phyloP scores from a whole-genome alignment of 257 asterid genomes.

The Penstemon newberryi region DNA sequence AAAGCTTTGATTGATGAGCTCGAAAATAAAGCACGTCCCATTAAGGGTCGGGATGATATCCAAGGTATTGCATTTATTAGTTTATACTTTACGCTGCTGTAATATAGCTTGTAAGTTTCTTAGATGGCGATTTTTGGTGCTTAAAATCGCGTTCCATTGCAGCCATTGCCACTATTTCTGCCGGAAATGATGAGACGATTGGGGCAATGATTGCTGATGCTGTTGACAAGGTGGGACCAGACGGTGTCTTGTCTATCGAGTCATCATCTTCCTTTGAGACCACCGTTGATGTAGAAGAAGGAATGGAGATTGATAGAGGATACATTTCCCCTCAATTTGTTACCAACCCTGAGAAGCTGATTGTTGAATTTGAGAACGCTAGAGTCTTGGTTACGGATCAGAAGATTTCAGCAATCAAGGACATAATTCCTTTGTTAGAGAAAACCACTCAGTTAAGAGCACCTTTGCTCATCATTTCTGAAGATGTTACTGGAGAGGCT shows the following conservation, averaged over 20 bases:
- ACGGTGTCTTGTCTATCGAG: conserved; percentile 96
- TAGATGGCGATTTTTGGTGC: not conserved
- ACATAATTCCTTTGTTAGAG: conserved; percentile 82
- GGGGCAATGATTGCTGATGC: conserved; percentile 96
- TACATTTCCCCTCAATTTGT: conserved; percentile 94
- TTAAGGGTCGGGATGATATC: conserved; percentile 91
- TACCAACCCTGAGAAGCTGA: conserved; percentile 83
- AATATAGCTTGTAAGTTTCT: conserved; percentile 1
- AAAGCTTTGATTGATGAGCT: conserved; percentile 71
- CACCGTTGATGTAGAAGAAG: conserved; percentile 94
- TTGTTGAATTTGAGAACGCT: conserved; percentile 83
- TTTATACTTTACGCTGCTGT: not conserved
- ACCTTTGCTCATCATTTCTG: conserved; percentile 84
- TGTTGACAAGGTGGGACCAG: conserved; percentile 97
- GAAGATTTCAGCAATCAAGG: conserved; percentile 87
- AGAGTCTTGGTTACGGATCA: conserved; percentile 83
- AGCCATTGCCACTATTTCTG: conserved; percentile 93
- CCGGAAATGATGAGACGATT: conserved; percentile 85
- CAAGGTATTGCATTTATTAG: conserved; percentile 49
- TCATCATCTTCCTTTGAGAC: conserved; percentile 97
- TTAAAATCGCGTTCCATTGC: conserved; percentile 25
- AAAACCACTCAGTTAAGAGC: conserved; percentile 84
- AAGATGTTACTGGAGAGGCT: conserved; percentile 96
- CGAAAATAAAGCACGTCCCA: conserved; percentile 86
- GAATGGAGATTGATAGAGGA: conserved; percentile 99